Base-by-base conservation (phyloP, 257 asterid species). In the Nicotiana obtusifolia region DNA sequence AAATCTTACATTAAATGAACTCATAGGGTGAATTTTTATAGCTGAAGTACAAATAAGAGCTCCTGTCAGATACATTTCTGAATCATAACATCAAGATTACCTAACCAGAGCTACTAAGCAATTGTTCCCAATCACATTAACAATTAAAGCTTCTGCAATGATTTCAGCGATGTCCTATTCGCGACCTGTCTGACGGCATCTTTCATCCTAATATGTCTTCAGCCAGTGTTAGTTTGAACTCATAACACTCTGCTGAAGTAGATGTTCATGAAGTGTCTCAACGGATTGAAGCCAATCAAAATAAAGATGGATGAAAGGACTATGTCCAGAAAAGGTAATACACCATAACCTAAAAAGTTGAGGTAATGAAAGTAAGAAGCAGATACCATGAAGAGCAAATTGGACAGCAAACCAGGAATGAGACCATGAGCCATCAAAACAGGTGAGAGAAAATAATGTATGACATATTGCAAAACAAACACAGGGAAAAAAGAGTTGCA, bases 401-500 rank as follows among this genome's bases (percentile, higher is more conserved):
- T 96, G 79, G 99, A 96, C 76, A 96, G 93, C 73, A 94, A 86
- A 62, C 89, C 86, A 7, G 99, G 97, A 83, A 96, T 84, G 81
- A 96, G 94, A 82, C 99, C 99, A 87, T 96, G 98, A 79, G 97
- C 97, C 64, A 96, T 88, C 88, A 96, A 88, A 85, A 96, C 87
- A 68, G 99, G 99, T 78, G 98, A 94, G 81, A 96, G 80, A 83
- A 96, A 94, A 89, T 88, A 96, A 84, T 94, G 99, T 81, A 91
- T n/a, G 52, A 96, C 98, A 78, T 94, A 94, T 57, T 94, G 94
- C 87, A 96, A 88, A 82, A 93, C 93, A 81, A 93, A 93, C 93
- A 93, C 59, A 30, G 99, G 98, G 92, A 96, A 96, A 94, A 94
- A 96, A 86, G 98, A 94, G 94, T 96, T 96, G 98, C 97, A 94